Conservation (phyloP, 2,329 filamentous ascomycete genomes). For the Diaporthe amygdali region DNA sequence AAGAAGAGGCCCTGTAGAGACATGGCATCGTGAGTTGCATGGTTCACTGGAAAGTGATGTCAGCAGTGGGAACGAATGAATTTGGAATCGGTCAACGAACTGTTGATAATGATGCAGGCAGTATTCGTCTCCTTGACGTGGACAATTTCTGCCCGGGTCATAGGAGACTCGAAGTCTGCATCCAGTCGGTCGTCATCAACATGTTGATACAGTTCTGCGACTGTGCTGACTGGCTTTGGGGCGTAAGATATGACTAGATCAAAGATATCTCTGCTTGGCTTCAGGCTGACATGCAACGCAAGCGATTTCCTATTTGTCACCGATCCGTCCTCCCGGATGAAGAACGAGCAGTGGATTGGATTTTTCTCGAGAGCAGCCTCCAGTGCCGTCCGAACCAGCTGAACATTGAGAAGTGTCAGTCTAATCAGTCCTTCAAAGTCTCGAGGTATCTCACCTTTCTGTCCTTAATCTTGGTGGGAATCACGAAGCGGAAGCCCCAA, state of each 20-base stretch:
- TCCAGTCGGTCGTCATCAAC: neutral
- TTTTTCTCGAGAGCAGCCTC: constrained; percentile 4
- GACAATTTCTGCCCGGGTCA: neutral
- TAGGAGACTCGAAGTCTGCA: neutral
- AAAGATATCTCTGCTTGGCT: neutral
- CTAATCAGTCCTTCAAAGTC: neutral
- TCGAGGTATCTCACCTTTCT: neutral
- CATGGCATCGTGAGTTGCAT: neutral
- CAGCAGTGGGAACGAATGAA: neutral
- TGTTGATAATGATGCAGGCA: neutral
- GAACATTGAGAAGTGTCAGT: neutral
- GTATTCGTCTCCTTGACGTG: neutral
- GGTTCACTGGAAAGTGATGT: neutral
- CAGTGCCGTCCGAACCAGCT: neutral
- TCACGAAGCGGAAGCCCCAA: neutral
- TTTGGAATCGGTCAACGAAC: neutral
- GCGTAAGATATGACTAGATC: neutral
- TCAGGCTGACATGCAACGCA: neutral
- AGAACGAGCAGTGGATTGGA: neutral
- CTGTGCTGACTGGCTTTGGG: neutral
- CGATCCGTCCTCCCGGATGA: neutral
- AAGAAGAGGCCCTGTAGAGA: neutral
- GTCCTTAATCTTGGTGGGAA: neutral
- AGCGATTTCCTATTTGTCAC: neutral
- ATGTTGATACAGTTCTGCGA: neutral